Percentiles rank a stretch among this genome's conserved stretches.
Conservation (phyloP, 2,329 filamentous ascomycete species). For the Thielaviopsis punctulata region DNA sequence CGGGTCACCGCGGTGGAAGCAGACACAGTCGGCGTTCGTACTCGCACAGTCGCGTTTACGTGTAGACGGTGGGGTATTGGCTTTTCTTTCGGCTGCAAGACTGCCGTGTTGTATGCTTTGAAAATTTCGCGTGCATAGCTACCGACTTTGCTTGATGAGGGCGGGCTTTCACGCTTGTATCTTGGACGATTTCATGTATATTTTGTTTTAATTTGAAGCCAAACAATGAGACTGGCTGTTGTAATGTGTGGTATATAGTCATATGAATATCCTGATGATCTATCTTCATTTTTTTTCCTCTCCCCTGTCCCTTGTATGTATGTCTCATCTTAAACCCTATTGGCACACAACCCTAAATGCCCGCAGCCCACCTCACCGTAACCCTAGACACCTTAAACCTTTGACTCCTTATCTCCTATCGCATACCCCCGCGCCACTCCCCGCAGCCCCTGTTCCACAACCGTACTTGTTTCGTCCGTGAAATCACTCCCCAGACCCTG, state of each 20-base stretch:
- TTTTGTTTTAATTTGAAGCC: neutral
- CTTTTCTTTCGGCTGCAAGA: neutral
- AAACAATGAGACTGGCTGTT: neutral
- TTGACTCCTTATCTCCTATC: conserved; percentile 49
- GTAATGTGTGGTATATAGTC: neutral
- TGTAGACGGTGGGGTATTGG: conserved; percentile 19
- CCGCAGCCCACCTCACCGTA: neutral
- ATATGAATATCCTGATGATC: neutral
- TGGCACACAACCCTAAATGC: neutral
- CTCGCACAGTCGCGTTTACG: conserved; percentile 35
- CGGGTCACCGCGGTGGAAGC: conserved; percentile 25
- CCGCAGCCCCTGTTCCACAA: conserved; percentile 69
- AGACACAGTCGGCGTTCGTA: conserved; percentile 26
- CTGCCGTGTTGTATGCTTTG: no score
- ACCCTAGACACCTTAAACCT: conserved; percentile 13
- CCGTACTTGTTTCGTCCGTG: conserved; percentile 38
- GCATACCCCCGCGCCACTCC: conserved; percentile 82
- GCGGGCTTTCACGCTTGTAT: no score
- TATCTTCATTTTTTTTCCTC: neutral
- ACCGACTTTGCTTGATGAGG: no score
- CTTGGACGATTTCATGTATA: neutral
- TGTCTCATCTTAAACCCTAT: neutral
- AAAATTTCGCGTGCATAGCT: no score
- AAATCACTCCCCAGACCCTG: conserved; percentile 82
- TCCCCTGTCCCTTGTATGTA: neutral